Percentiles rank a stretch among this genome's conserved stretches.
Evolutionary conservation across 192 early-diverging fungal species (phyloP).

Genomic region (Coemansia sp.): DNA sequence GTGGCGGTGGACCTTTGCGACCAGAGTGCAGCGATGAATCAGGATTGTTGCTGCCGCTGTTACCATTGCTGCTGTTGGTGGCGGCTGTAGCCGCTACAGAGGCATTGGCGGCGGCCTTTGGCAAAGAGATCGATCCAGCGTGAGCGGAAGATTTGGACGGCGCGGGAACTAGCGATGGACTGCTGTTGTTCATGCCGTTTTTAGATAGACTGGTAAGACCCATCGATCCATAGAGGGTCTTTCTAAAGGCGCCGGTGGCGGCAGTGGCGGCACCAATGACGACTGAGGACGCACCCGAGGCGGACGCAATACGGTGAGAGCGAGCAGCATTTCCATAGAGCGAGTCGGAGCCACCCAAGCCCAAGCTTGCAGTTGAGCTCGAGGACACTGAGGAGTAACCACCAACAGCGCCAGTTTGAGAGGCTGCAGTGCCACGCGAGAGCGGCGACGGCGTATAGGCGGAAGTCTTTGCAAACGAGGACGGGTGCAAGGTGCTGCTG

Average conservation of each 20-base stretch:
- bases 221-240: slow-evolving; percentile 48
- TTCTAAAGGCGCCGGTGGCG: slow-evolving; percentile 21
- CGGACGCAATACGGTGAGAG: slow-evolving; percentile 42
- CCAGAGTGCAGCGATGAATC: neutral
- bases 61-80: neutral
- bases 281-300: slow-evolving; percentile 26
- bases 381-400: slow-evolving; percentile 1
- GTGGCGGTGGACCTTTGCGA: slow-evolving; percentile 44
- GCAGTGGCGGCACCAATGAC: slow-evolving; percentile 18
- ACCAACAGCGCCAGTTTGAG: neutral
- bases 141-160: neutral
- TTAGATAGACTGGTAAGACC: slow-evolving; percentile 33
- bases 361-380: slow-evolving; percentile 11
- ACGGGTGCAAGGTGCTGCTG: slow-evolving; percentile 1
- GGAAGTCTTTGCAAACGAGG: slow-evolving; percentile 15
- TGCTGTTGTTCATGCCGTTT: slow-evolving; percentile 38
- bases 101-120: neutral
- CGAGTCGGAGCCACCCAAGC: slow-evolving; percentile 14
- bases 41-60: neutral
- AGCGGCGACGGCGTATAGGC: slow-evolving; percentile 43
- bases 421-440: slow-evolving; percentile 20
- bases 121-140: slow-evolving; percentile 6
- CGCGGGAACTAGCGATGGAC: slow-evolving; percentile 24
- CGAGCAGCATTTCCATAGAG: slow-evolving; percentile 39
- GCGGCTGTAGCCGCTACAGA: neutral